phyloP scores from a whole-genome alignment of 129 eudicot genomes.

The Centella asiatica region DNA sequence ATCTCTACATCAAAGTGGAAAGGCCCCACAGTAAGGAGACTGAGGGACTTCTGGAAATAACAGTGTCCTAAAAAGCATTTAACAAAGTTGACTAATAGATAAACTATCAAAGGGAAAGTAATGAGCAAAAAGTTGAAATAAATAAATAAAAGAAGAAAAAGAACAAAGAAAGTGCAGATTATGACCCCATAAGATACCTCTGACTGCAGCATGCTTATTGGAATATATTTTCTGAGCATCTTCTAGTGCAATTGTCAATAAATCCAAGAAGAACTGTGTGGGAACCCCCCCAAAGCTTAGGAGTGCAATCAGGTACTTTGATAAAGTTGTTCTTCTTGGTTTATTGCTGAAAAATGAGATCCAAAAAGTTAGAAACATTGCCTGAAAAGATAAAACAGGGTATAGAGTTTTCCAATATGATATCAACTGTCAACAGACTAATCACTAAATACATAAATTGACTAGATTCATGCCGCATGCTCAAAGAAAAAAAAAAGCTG shows the following conservation, averaged over 20 bases:
- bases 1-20: neutral
- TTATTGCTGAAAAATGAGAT: slow-evolving; percentile 33
- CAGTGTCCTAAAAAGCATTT: neutral
- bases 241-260: slow-evolving; percentile 32
- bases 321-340: slow-evolving; percentile 41
- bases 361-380: neutral
- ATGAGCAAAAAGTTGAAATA: too few species aligned
- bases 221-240: slow-evolving; percentile 33
- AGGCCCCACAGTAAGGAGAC: neutral
- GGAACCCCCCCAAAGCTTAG: slow-evolving; percentile 75
- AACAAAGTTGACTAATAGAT: too few species aligned
- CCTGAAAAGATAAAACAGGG: neutral
- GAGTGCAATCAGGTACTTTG: slow-evolving; percentile 54
- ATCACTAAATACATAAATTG: neutral
- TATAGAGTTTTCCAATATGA: too few species aligned
- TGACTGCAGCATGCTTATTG: slow-evolving; percentile 49
- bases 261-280: slow-evolving; percentile 32
- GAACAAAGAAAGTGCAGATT: neutral
- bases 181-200: slow-evolving; percentile 30
- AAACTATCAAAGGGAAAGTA: too few species aligned
- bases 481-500: too few species aligned
- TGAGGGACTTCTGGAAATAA: neutral
- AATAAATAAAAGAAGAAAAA: neutral
- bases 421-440: too few species aligned
- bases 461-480: neutral